Evolutionary conservation across 202 grass and related monocot genomes (phyloP).

Genomic region (Digitaria exilis): DNA sequence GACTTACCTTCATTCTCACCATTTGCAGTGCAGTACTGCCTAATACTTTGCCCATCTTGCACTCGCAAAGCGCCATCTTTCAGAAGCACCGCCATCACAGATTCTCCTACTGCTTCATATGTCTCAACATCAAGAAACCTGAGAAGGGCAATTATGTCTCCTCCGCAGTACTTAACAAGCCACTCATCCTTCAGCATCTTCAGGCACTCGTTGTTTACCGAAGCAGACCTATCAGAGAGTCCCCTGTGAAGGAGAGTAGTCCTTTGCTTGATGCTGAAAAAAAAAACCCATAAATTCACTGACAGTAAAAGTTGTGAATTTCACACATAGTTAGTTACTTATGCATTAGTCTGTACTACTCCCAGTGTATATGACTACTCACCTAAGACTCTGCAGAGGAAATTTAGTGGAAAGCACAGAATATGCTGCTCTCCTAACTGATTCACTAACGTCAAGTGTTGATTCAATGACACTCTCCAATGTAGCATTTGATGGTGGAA

Average conservation of each 20-base stretch:
- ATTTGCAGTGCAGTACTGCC: slow-evolving; percentile 52
- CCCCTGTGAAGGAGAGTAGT: slow-evolving; percentile 87
- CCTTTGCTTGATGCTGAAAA: slow-evolving; percentile 95
- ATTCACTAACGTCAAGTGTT: slow-evolving; percentile 74
- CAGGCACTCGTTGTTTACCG: slow-evolving; percentile 70
- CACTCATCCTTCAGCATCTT: slow-evolving; percentile 98
- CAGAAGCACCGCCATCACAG: slow-evolving; percentile 73
- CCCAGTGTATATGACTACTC: no score
- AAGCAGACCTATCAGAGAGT: slow-evolving; percentile 70
- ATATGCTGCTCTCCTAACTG: slow-evolving; percentile 74
- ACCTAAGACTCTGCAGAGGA: slow-evolving; percentile 91
- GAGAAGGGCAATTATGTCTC: slow-evolving; percentile 66
- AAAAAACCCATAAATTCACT: slow-evolving; percentile 29
- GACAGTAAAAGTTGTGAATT: slow-evolving; percentile 30
- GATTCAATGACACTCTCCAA: slow-evolving; percentile 68
- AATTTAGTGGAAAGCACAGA: slow-evolving; percentile 81
- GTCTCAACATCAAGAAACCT: slow-evolving; percentile 95
- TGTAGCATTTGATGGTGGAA: slow-evolving; percentile 76
- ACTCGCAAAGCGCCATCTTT: slow-evolving; percentile 65
- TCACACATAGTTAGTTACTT: not conserved
- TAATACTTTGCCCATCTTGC: slow-evolving; percentile 73
- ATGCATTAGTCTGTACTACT: not conserved
- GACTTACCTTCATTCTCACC: slow-evolving; percentile 63
- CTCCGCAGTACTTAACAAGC: slow-evolving; percentile 77
- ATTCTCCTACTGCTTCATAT: slow-evolving; percentile 85